These are phyloP conservation scores for Aspergillus hancockii DNA, from an alignment of 495 filamentous ascomycete species.

Conservation along the genomic window DNA sequence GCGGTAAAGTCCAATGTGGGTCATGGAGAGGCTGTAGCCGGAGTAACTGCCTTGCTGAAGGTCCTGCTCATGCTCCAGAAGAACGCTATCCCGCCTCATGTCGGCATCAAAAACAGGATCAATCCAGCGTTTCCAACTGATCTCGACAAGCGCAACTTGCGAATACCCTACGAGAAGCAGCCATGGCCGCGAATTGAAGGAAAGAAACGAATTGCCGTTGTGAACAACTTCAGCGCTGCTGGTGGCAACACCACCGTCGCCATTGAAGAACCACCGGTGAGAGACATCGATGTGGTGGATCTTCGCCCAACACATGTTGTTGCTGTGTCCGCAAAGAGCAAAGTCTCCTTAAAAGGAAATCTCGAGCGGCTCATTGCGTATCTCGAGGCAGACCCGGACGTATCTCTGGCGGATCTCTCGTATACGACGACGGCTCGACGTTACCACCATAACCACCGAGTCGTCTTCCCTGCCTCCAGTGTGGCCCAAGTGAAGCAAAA, in stretches of 20 bases:
- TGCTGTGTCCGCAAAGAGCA: too few species aligned
- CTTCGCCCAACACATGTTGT: not conserved
- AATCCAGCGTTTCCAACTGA: slow-evolving; percentile 28
- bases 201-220: slow-evolving; percentile 25
- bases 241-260: slow-evolving; percentile 7
- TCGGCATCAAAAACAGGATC: slow-evolving; percentile 39
- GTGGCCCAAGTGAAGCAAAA: too few species aligned
- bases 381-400: too few species aligned
- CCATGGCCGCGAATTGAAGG: not conserved
- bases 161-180: not conserved
- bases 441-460: too few species aligned
- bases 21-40: slow-evolving; percentile 36
- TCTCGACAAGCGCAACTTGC: slow-evolving; percentile 22
- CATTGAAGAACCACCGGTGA: slow-evolving; percentile 10
- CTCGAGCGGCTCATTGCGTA: too few species aligned
- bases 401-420: too few species aligned
- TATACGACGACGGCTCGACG: too few species aligned
- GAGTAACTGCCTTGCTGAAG: slow-evolving; percentile 35
- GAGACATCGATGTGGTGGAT: not conserved
- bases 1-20: slow-evolving; percentile 39
- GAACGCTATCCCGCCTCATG: slow-evolving; percentile 33
- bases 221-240: slow-evolving; percentile 37
- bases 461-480: too few species aligned
- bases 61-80: slow-evolving; percentile 32
- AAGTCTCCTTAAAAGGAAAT: too few species aligned